Evolutionary conservation across 192 early-diverging fungal genomes (phyloP).

Genomic region (Podila epicladia): DNA sequence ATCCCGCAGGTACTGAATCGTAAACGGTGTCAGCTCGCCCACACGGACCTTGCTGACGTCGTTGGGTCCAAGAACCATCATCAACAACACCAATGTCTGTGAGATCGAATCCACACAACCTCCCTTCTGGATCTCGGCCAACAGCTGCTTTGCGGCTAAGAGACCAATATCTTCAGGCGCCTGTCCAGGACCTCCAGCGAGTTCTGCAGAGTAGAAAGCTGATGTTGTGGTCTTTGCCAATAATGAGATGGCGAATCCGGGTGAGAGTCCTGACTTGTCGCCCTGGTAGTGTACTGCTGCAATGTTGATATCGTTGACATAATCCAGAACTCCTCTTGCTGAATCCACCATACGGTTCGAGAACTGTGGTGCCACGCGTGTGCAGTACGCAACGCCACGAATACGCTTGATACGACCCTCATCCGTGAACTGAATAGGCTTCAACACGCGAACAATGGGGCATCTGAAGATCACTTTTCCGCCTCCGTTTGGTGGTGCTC

Average conservation of each 20-base stretch:
- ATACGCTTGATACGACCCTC: constrained; percentile 90
- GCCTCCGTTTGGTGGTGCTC: constrained; percentile 91
- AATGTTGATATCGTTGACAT: constrained; percentile 97
- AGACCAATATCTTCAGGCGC: constrained; percentile 93
- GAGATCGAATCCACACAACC: constrained; percentile 91
- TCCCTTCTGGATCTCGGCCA: constrained; percentile 87
- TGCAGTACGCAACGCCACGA: constrained; percentile 90
- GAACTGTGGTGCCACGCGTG: constrained; percentile 93
- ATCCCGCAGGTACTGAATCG: constrained; percentile 95
- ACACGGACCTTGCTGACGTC: constrained; percentile 93
- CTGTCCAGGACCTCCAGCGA: constrained; percentile 78
- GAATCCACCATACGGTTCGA: constrained; percentile 94
- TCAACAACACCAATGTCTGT: constrained; percentile 89
- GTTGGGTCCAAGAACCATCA: constrained; percentile 90
- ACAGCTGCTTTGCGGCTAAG: constrained; percentile 77
- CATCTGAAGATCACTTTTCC: constrained; percentile 91
- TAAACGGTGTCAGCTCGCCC: constrained; percentile 85
- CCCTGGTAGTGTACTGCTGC: constrained; percentile 98
- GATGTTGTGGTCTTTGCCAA: constrained; percentile 94
- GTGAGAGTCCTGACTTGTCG: constrained; percentile 90
- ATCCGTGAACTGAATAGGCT: constrained; percentile 85
- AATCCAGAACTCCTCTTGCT: constrained; percentile 88
- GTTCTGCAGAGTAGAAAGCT: constrained; percentile 85
- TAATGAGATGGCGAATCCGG: constrained; percentile 91
- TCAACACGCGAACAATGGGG: constrained; percentile 80